Percentiles rank a stretch among this genome's conserved stretches.
Conservation (phyloP, 2,329 filamentous ascomycete genomes). For the Monosporascus sp. region DNA sequence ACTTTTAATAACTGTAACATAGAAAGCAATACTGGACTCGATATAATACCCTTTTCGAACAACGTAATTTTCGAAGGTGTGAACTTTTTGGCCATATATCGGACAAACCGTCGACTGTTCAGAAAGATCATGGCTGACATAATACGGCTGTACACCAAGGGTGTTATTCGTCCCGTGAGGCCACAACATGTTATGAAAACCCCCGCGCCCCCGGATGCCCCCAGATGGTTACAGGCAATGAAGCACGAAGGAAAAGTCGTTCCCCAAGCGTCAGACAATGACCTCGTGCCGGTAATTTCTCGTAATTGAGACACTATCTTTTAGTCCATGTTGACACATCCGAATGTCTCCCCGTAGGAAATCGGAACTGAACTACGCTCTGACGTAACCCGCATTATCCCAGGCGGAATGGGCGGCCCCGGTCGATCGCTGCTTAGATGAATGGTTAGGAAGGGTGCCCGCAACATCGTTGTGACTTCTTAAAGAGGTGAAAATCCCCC, state of each 20-base stretch:
- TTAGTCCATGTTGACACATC: background rate
- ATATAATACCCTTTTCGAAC: slow-evolving; percentile 24
- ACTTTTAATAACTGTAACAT: background rate
- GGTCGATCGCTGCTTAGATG: slow-evolving; percentile 25
- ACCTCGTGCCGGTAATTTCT: slow-evolving; percentile 11
- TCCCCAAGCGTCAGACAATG: slow-evolving; percentile 18
- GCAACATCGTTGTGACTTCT: slow-evolving; percentile 25
- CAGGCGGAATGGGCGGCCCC: slow-evolving; percentile 29
- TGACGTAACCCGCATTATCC: slow-evolving; percentile 26
- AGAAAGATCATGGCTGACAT: slow-evolving; percentile 21
- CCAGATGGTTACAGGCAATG: slow-evolving; percentile 21
- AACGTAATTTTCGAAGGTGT: slow-evolving; percentile 23
- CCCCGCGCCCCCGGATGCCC: slow-evolving; percentile 22
- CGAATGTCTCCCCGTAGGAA: slow-evolving; percentile 18
- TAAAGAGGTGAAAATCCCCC: slow-evolving; percentile 20
- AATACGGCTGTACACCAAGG: slow-evolving; percentile 17
- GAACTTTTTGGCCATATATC: slow-evolving; percentile 24
- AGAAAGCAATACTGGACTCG: slow-evolving; percentile 22
- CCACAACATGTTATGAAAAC: slow-evolving; percentile 22
- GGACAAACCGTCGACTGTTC: slow-evolving; percentile 20
- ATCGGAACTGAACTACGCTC: slow-evolving; percentile 18
- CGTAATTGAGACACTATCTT: background rate
- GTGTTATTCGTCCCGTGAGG: slow-evolving; percentile 19
- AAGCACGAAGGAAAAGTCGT: slow-evolving; percentile 22
- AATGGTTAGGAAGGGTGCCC: slow-evolving; percentile 28